phyloP scores from a whole-genome alignment of 2,329 filamentous ascomycete genomes.

The Zarea fungicola region DNA sequence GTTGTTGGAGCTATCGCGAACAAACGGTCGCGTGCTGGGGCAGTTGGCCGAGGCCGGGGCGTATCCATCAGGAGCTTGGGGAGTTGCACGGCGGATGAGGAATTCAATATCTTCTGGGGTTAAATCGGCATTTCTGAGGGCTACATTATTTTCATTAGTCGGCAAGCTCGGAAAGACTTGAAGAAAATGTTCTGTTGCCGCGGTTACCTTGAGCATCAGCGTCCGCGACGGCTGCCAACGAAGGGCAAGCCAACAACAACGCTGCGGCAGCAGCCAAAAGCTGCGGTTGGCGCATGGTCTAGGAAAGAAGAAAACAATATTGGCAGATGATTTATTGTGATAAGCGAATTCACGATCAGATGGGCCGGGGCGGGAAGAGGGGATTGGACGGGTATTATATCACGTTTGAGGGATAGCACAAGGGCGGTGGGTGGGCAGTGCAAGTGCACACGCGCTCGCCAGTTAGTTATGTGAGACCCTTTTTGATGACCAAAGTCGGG shows the following conservation, averaged over 20 bases:
- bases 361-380: not conserved
- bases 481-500: not conserved
- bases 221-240: constrained; percentile 1
- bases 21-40: constrained; percentile 60
- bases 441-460: too few species aligned
- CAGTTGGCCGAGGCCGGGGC: constrained; percentile 64
- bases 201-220: not conserved
- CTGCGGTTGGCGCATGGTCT: constrained; percentile 7
- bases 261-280: constrained; percentile 6
- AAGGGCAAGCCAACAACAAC: not conserved
- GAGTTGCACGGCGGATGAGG: constrained; percentile 9
- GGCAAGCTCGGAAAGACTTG: not conserved
- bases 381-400: constrained; percentile 9
- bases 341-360: not conserved
- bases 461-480: not conserved
- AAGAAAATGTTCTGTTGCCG: too few species aligned
- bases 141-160: not conserved
- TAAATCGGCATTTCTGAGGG: not conserved
- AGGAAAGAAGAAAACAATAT: not conserved
- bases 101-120: constrained; percentile 5
- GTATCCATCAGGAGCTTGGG: constrained; percentile 51
- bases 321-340: not conserved
- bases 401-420: not conserved
- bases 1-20: constrained; percentile 52
- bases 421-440: constrained; percentile 8